Base-by-base conservation (phyloP, 108 stramenopile genomes). In the Pelagomonas calceolata region DNA sequence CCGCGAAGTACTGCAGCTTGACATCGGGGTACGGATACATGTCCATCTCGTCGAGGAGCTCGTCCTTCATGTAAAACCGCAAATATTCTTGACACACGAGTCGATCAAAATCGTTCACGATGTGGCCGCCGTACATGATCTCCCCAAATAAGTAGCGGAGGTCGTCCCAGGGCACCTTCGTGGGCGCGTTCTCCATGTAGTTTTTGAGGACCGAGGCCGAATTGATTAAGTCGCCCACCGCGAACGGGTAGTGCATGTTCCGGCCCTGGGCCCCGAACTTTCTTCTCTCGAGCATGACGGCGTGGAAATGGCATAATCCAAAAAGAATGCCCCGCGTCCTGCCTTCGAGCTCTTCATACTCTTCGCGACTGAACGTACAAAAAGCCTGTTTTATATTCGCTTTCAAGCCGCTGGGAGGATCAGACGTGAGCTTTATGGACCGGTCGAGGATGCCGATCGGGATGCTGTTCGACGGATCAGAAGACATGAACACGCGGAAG, bases 81-180 rank as follows among this genome's bases (percentile, higher is more conserved):
- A 87, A 71, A 69, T 85, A 85, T 26, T 78, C 67, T 21, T 74
- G 75, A 32, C 75, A 80, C 29, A 80, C 76, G 15, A 81, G 66
- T 4, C 86, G 72, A 66, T 87, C 86, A 36, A 77, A 86, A 73
- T 67, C 80, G 36, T 87, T 82, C 18, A 83, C 84, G 68, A 87
- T 83, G 76, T 87, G 85, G 17, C 86, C 86, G 17, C 86, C 86
- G 66, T 87, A 87, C 81, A 87, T 87, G 66, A 87, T 86, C 64
- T 85, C 86, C 34, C 86, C 86, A 64, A 87, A 87, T 35, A 87
- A 74, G 69, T 86, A 87, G 14, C 84, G 67, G 63, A 87, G 68
- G 60, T 87, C 86, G n/a, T 82, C 63, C 85, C 85, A 87, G n/a
- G 86, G 85, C 9, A 85, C 78, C 32, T 68, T 73, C 44, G 68